Conservation (phyloP, 1,139 yeast genomes). For the Yamadazyma kanchanaburiensis region DNA sequence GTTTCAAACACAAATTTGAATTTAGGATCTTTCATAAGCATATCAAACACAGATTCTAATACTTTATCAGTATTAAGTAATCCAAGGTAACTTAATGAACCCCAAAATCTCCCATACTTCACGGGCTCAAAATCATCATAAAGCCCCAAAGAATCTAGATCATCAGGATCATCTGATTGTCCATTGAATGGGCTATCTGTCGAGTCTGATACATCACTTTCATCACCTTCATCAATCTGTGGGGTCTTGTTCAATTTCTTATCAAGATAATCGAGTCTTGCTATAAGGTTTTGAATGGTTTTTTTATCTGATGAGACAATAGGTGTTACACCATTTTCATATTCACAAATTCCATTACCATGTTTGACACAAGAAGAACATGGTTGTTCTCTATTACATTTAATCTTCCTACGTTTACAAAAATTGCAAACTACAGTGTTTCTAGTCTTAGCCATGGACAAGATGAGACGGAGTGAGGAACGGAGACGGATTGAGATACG, state of each 20-base stretch:
- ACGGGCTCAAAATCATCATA: constrained; percentile 4
- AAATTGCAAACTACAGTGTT: constrained; percentile 36
- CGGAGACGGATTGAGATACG: neutral
- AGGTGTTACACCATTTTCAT: constrained; percentile 5
- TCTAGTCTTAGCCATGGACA: constrained; percentile 18
- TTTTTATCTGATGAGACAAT: constrained; percentile 3
- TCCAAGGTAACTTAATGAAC: constrained; percentile 4
- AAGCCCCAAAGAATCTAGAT: neutral
- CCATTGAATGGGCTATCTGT: too few species aligned
- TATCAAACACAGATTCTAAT: neutral
- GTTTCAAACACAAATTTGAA: neutral
- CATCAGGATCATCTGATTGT: constrained; percentile 1
- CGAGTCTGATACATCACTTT: neutral
- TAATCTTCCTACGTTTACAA: constrained; percentile 38
- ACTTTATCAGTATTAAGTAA: constrained; percentile 4
- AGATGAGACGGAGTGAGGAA: neutral
- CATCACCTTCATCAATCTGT: neutral
- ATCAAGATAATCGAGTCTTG: constrained; percentile 3
- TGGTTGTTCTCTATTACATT: constrained; percentile 36
- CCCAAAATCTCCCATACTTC: constrained; percentile 2
- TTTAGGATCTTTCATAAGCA: neutral
- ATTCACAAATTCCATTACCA: constrained; percentile 22
- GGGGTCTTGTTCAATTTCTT: constrained; percentile 2
- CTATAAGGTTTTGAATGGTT: constrained; percentile 3
- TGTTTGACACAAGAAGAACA: constrained; percentile 37